Conservation (phyloP, 495 filamentous ascomycete species). For the Aspergillus steynii region DNA sequence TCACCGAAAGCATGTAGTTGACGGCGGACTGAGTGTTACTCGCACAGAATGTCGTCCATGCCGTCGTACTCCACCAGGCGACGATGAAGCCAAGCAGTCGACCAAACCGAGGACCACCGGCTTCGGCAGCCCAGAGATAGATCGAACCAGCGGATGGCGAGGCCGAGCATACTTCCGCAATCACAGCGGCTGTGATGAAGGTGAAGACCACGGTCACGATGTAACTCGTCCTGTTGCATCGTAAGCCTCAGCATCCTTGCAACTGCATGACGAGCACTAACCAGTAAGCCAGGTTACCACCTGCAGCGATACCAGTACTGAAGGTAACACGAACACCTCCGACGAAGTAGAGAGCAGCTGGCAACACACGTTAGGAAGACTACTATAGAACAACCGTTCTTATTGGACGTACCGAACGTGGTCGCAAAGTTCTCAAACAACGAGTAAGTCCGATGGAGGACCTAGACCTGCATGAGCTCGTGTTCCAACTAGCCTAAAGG, state of each 20-base stretch:
- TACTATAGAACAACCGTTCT: background rate
- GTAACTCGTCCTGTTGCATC: slow-evolving; percentile 51
- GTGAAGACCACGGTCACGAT: slow-evolving; percentile 56
- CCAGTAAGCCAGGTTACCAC: slow-evolving; percentile 58
- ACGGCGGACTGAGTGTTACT: slow-evolving; percentile 54
- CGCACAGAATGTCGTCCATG: slow-evolving; percentile 59
- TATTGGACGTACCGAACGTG: slow-evolving; percentile 47
- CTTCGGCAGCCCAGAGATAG: slow-evolving; percentile 59
- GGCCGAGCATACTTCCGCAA: slow-evolving; percentile 58
- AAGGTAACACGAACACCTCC: slow-evolving; percentile 57
- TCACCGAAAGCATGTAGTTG: slow-evolving; percentile 56
- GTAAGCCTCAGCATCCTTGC: background rate
- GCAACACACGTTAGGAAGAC: background rate
- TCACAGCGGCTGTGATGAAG: slow-evolving; percentile 56
- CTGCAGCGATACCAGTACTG: slow-evolving; percentile 57
- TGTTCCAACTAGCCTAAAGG: background rate
- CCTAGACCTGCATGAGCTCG: slow-evolving; percentile 27
- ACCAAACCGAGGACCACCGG: slow-evolving; percentile 53
- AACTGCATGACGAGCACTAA: slow-evolving; percentile 12
- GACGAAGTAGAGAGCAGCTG: slow-evolving; percentile 57
- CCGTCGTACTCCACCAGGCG: slow-evolving; percentile 61
- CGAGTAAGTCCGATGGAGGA: slow-evolving; percentile 48
- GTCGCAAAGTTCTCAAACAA: slow-evolving; percentile 57
- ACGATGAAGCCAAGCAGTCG: slow-evolving; percentile 55
- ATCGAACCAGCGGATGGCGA: slow-evolving; percentile 57